Percentiles rank a stretch among this genome's conserved stretches.
These are phyloP conservation scores for Hypocrella siamensis DNA, from an alignment of 2,329 filamentous ascomycete genomes.

Conservation along the genomic window DNA sequence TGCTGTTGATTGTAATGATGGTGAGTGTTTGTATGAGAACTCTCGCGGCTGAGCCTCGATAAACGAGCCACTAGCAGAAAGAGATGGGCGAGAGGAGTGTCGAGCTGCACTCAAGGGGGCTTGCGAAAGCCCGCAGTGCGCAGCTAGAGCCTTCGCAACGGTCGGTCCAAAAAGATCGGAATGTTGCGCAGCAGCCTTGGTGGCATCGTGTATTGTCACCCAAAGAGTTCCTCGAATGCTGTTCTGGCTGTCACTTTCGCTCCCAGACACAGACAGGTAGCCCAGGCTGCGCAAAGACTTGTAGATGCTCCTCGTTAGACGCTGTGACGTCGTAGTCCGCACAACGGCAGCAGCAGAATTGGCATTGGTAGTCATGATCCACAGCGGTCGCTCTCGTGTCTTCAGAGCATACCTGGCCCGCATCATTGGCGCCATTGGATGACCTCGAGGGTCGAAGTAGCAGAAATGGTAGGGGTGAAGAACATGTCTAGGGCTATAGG, in stretches of 20 bases:
- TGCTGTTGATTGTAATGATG: too few species aligned
- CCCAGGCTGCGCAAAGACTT: conserved; percentile 12
- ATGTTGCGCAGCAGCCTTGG: conserved; percentile 6
- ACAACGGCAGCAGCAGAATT: conserved; percentile 10
- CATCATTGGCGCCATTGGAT: conserved; percentile 13
- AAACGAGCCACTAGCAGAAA: too few species aligned
- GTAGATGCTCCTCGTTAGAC: conserved; percentile 13
- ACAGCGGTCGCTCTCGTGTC: conserved; percentile 13
- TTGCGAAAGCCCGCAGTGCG: conserved; percentile 1
- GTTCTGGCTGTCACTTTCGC: neutral
- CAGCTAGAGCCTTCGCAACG: conserved; percentile 6
- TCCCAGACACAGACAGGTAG: conserved; percentile 6
- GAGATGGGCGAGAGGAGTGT: too few species aligned
- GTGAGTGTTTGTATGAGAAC: too few species aligned
- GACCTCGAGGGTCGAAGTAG: conserved; percentile 16
- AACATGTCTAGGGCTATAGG: conserved; percentile 13
- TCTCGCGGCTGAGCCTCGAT: too few species aligned
- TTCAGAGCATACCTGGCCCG: conserved; percentile 13
- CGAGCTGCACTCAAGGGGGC: too few species aligned
- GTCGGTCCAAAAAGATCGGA: conserved; percentile 8
- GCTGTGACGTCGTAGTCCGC: conserved; percentile 9
- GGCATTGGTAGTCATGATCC: conserved; percentile 12
- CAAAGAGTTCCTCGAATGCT: conserved; percentile 12
- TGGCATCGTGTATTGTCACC: conserved; percentile 8
- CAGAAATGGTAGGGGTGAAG: conserved; percentile 16